Percentiles rank a stretch among this genome's conserved stretches.
Evolutionary conservation across 805 yeast genomes (phyloP).

Genomic region (Saccharomycopsis fermentans): DNA sequence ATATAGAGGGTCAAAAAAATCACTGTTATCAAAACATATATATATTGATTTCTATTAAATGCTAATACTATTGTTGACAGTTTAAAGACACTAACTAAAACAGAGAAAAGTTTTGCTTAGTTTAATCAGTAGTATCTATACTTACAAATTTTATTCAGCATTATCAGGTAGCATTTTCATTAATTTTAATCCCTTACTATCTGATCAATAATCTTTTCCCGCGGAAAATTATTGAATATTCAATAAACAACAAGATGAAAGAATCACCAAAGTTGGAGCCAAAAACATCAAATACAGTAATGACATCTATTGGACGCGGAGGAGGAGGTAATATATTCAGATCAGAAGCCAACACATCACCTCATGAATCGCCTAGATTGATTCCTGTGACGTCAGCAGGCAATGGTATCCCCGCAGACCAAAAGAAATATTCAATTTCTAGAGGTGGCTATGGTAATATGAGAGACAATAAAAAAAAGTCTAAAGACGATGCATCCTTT

Average conservation of each 20-base stretch:
- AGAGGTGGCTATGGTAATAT: constrained; percentile 18
- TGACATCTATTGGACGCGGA: constrained; percentile 15
- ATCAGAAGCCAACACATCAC: neutral
- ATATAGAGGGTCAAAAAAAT: too few relatives aligned
- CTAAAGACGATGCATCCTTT: neutral
- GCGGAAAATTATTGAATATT: neutral
- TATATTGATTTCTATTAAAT: too few relatives aligned
- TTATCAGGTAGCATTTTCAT: too few relatives aligned
- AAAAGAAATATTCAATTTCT: constrained; percentile 16
- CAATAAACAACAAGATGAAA: neutral
- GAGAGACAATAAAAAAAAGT: constrained; percentile 8
- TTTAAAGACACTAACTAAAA: too few relatives aligned
- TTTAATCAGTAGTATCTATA: too few relatives aligned
- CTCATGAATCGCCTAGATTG: constrained; percentile 7
- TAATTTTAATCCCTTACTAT: too few relatives aligned
- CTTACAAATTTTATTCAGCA: too few relatives aligned
- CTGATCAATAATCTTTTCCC: too few relatives aligned
- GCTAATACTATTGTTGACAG: too few relatives aligned
- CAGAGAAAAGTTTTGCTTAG: too few relatives aligned
- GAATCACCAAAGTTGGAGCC: constrained; percentile 11
- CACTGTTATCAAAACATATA: too few relatives aligned
- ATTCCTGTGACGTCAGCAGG: constrained; percentile 15
- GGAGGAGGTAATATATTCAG: constrained; percentile 18
- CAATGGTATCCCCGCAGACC: constrained; percentile 14
- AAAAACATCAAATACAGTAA: constrained; percentile 5